Evolutionary conservation across 108 stramenopile genomes (phyloP).

Genomic region (Discostella pseudostelligera): DNA sequence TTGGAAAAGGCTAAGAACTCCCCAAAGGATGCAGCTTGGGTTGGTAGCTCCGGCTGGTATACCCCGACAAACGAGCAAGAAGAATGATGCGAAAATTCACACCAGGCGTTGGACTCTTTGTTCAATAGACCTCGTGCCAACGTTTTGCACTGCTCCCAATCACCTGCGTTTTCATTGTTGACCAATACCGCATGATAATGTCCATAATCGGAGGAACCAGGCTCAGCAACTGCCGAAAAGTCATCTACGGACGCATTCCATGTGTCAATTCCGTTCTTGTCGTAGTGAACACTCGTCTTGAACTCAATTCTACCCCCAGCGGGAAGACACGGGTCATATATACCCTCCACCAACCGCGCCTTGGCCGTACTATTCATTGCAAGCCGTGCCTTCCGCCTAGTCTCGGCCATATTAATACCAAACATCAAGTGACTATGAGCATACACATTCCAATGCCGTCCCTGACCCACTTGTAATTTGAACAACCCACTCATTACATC

Average conservation of each 20-base stretch:
- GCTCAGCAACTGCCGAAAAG: conserved; percentile 13
- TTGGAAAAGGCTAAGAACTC: conserved; percentile 79
- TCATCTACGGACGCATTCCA: conserved; percentile 40
- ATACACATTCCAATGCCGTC: conserved; percentile 90
- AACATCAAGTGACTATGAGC: conserved; percentile 89
- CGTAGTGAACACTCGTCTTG: conserved; percentile 46
- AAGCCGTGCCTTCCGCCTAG: conserved; percentile 52
- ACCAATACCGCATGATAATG: conserved; percentile 56
- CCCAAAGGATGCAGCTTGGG: conserved; percentile 42
- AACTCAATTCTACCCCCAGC: conserved; percentile 53
- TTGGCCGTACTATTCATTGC: conserved; percentile 20
- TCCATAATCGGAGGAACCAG: conserved; percentile 12
- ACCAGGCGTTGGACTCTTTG: conserved; percentile 70
- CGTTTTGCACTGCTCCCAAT: conserved; percentile 56
- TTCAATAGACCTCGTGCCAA: conserved; percentile 47
- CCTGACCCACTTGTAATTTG: conserved; percentile 86
- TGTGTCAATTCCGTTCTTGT: conserved; percentile 40
- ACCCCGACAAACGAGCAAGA: conserved; percentile 90
- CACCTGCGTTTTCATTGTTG: conserved; percentile 48
- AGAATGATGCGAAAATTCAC: conserved; percentile 81
- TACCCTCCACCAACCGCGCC: conserved; percentile 41
- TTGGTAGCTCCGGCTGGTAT: conserved; percentile 87
- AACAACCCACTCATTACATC: conserved; percentile 81
- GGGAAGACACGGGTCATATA: conserved; percentile 76
- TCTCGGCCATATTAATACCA: conserved; percentile 69